Evolutionary conservation across 2,329 filamentous ascomycete genomes (phyloP).

Genomic region (Claviceps sp.): DNA sequence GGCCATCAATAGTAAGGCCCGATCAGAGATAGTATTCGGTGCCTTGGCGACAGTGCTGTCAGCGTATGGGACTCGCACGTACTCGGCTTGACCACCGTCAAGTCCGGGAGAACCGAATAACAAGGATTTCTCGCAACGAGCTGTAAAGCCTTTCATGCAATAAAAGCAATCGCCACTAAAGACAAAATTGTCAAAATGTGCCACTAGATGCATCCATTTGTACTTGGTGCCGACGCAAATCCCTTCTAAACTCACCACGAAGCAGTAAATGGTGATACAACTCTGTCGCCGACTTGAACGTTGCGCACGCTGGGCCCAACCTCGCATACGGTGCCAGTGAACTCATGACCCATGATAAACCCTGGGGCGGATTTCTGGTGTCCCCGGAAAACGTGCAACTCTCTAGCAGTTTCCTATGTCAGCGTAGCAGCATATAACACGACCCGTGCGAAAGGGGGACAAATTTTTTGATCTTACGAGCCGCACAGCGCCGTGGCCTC

Average conservation of each 20-base stretch:
- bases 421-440: neutral
- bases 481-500: conserved; percentile 75
- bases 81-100: conserved; percentile 74
- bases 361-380: conserved; percentile 55
- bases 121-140: conserved; percentile 56
- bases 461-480: conserved; percentile 43
- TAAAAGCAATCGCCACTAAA: conserved; percentile 59
- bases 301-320: conserved; percentile 53
- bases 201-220: neutral
- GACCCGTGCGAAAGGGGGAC: neutral
- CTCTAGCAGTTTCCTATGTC: conserved; percentile 32
- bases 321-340: conserved; percentile 62
- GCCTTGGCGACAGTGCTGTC: conserved; percentile 70
- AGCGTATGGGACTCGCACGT: conserved; percentile 66
- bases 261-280: conserved; percentile 73
- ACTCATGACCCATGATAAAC: conserved; percentile 71
- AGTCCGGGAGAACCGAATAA: conserved; percentile 58
- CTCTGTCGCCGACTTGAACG: conserved; percentile 59
- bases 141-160: conserved; percentile 63
- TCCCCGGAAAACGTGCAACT: conserved; percentile 77
- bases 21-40: conserved; percentile 51
- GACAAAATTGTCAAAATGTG: neutral
- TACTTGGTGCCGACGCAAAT: neutral
- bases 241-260: conserved; percentile 45
- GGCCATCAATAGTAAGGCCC: conserved; percentile 73